Base-by-base conservation (phyloP, 768 basidiomycete genomes). In the Dendrothele bispora region DNA sequence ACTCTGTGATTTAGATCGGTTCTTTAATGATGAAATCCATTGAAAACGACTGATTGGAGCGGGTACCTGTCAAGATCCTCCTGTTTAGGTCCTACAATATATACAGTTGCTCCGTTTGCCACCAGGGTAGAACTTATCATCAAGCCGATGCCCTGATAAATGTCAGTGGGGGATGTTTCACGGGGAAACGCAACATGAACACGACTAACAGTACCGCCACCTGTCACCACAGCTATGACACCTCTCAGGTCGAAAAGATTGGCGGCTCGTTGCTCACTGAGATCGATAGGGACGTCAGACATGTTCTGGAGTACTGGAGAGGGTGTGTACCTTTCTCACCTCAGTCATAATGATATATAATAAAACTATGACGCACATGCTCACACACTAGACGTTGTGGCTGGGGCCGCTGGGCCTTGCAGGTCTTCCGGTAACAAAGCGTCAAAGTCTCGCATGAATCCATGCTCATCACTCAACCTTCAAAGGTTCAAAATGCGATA, bases 31-130 rank as follows among this genome's bases (percentile, higher is more conserved):
- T 10, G 26, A 41, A 8, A 34, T 30, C 36, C 43, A 44, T 2
- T 27, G 20, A 5, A 39, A 17, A 41, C 27, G 12, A 17, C 36
- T 37, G 12, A 22, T 32, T n/a, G 18, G 17, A 7, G 47, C 60
- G n/a, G n/a, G 18, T 39, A 73, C 70, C 54, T 63, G 48, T 74
- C 69, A n/a, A 76, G 62, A 17, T 70, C 69, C 4, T 46, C 61
- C 49, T 74, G 72, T 7, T 61, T 64, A 2, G 70, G 72, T 0
- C 74, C 77, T 24, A 77, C 68, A 35, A 77, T 73, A 44, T 76
- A 77, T 3, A 78, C 77, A 0, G 64, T 72, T 1, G 77, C 77
- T 7, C 74, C 74, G 50, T 78, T 78, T 3, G 74, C 72, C 8
- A 75, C 51, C 2, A 78, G 58, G 0, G 75, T 74, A 8, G 70